Conservation (phyloP, 2,329 filamentous ascomycete genomes). For the Colletotrichum sojae region DNA sequence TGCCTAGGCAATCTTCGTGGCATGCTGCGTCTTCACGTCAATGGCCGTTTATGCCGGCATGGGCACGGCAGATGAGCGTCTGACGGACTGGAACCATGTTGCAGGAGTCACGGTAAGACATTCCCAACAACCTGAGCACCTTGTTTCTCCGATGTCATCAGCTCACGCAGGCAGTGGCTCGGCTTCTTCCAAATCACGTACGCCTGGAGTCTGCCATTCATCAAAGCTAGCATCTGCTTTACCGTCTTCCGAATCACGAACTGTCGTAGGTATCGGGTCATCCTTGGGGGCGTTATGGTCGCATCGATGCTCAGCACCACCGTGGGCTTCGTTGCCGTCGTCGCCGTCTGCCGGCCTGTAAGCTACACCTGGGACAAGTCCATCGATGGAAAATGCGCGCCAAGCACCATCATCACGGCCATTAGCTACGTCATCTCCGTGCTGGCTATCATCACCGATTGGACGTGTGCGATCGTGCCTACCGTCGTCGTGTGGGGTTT, state of each 20-base stretch:
- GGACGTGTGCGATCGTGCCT: neutral
- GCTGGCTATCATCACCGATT: neutral
- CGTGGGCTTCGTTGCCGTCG: neutral
- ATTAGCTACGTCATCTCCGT: conserved; percentile 5
- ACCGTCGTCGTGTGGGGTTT: neutral
- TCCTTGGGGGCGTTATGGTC: conserved; percentile 13
- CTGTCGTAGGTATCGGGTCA: neutral
- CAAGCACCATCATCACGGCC: neutral
- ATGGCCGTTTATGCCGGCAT: neutral
- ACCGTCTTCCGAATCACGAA: conserved; percentile 21
- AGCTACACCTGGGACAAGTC: conserved; percentile 21
- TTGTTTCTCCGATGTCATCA: neutral
- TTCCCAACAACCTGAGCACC: neutral
- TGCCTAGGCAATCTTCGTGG: neutral
- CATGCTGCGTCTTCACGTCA: conserved; percentile 4
- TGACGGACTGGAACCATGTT: conserved; percentile 1
- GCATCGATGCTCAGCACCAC: conserved; percentile 10
- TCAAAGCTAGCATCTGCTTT: conserved; percentile 22
- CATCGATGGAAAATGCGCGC: neutral
- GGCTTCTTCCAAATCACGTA: conserved; percentile 13
- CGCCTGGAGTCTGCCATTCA: neutral
- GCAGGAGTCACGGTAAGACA: conserved; percentile 3
- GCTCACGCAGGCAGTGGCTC: neutral
- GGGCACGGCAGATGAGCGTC: neutral
- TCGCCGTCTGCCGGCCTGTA: neutral